A percentile compares a stretch with the other conserved stretches of the same genome.
phyloP scores from a whole-genome alignment of 2,329 filamentous ascomycete species.

The Epicoccum nigrum region DNA sequence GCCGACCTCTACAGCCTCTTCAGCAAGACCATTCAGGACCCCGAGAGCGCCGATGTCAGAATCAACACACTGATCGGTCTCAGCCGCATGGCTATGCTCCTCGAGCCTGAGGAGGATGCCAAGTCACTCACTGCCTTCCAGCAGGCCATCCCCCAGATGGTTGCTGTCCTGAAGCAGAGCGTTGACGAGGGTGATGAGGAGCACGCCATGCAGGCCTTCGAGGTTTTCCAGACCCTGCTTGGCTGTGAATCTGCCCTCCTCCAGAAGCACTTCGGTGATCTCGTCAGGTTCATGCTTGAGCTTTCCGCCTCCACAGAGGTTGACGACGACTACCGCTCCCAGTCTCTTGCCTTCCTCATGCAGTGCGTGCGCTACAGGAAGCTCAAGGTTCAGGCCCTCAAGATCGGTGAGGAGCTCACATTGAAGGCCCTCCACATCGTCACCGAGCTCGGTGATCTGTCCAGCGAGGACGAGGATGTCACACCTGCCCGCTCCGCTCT shows the following conservation, averaged over 20 bases:
- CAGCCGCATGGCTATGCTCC: slow-evolving; percentile 82
- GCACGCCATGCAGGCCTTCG: slow-evolving; percentile 86
- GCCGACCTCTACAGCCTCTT: slow-evolving; percentile 82
- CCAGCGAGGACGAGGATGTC: slow-evolving; percentile 77
- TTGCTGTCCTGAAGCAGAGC: slow-evolving; percentile 83
- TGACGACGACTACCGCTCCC: slow-evolving; percentile 84
- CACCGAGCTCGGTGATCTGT: slow-evolving; percentile 80
- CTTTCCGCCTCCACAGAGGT: slow-evolving; percentile 76
- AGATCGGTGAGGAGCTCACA: slow-evolving; percentile 85
- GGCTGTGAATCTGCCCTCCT: slow-evolving; percentile 86
- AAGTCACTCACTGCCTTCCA: slow-evolving; percentile 77
- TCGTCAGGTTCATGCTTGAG: slow-evolving; percentile 93
- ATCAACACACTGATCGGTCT: slow-evolving; percentile 93
- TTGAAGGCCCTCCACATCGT: slow-evolving; percentile 86
- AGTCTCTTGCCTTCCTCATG: slow-evolving; percentile 92
- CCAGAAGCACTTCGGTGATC: slow-evolving; percentile 83
- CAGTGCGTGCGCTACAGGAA: slow-evolving; percentile 91
- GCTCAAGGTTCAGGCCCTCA: slow-evolving; percentile 91
- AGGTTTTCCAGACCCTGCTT: slow-evolving; percentile 95
- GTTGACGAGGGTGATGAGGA: slow-evolving; percentile 84
- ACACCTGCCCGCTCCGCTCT: slow-evolving; percentile 86
- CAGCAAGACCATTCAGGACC: slow-evolving; percentile 84
- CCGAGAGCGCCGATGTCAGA: slow-evolving; percentile 88
- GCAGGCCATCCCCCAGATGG: slow-evolving; percentile 82
- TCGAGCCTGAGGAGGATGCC: slow-evolving; percentile 85